Percentiles rank a stretch among this genome's conserved stretches.
Evolutionary conservation across 306 rosid species (phyloP).

Genomic region (Rubus idaeus): DNA sequence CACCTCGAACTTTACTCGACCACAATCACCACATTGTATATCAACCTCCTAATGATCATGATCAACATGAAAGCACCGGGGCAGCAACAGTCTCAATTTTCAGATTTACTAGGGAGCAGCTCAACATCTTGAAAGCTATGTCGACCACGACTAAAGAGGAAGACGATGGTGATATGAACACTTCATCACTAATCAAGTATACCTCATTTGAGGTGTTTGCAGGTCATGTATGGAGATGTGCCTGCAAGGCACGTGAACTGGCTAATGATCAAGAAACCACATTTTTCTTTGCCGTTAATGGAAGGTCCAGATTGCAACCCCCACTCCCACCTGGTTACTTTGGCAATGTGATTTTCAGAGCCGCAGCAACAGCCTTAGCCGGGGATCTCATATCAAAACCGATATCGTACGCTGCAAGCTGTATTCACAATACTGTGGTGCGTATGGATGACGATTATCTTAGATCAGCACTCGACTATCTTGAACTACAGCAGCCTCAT

Average conservation of each 20-base stretch:
- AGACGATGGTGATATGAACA: neutral
- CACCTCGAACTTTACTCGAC: neutral
- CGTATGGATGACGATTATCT: conserved; percentile 61
- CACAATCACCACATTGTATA: neutral
- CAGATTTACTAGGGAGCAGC: conserved; percentile 54
- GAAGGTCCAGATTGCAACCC: conserved; percentile 62
- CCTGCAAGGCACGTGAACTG: conserved; percentile 64
- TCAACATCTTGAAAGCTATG: conserved; percentile 54
- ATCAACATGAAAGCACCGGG: neutral
- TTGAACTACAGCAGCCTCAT: conserved; percentile 60
- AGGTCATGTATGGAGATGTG: conserved; percentile 59
- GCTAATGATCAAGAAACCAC: conserved; percentile 67
- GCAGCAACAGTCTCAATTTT: conserved; percentile 47
- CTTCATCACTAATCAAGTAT: conserved; percentile 23
- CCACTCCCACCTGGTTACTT: conserved; percentile 18
- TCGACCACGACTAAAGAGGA: conserved; percentile 20
- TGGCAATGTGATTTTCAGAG: neutral
- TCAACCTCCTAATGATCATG: neutral
- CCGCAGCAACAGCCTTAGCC: neutral
- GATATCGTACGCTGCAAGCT: conserved; percentile 62
- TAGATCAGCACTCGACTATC: conserved; percentile 62
- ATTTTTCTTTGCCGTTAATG: conserved; percentile 69
- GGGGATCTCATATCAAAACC: conserved; percentile 53
- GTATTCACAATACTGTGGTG: conserved; percentile 49
- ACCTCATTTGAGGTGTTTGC: conserved; percentile 45